These are phyloP conservation scores for Gynandropsis gynandra DNA, from an alignment of 345 rosid species.

Conservation along the genomic window DNA sequence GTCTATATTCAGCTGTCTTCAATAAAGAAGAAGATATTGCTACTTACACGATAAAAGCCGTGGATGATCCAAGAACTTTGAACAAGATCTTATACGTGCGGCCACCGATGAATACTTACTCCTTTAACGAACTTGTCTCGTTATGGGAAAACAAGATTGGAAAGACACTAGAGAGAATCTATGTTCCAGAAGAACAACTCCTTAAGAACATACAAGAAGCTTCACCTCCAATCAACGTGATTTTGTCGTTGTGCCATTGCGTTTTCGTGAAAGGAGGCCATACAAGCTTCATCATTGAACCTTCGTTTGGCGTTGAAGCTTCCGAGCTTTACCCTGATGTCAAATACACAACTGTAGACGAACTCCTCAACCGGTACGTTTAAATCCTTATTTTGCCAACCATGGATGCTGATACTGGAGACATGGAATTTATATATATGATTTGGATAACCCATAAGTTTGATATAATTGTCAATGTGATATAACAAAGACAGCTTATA, in stretches of 20 bases:
- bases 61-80: constrained; percentile 51
- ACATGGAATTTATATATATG: too few relatives aligned
- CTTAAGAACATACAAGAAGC: constrained; percentile 42
- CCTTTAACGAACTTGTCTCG: constrained; percentile 48
- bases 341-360: constrained; percentile 41
- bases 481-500: too few relatives aligned
- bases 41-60: constrained; percentile 40
- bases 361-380: constrained; percentile 36
- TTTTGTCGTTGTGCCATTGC: constrained; percentile 33
- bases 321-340: constrained; percentile 43
- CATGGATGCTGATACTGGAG: too few relatives aligned
- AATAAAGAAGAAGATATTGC: constrained; percentile 48
- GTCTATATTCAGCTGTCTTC: constrained; percentile 29
- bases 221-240: constrained; percentile 27
- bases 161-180: constrained; percentile 38
- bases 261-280: constrained; percentile 51
- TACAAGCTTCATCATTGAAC: constrained; percentile 37
- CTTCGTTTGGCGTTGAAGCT: constrained; percentile 46
- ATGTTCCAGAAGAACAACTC: constrained; percentile 47
- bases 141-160: constrained; percentile 60
- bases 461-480: too few relatives aligned
- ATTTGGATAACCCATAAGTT: too few relatives aligned
- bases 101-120: constrained; percentile 43
- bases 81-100: constrained; percentile 45
- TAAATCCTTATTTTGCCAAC: too few relatives aligned